Evolutionary conservation across 495 filamentous ascomycete genomes (phyloP), one percentile per base, ranked within the genome.

Genomic region (Schizothecium vesticola): DNA sequence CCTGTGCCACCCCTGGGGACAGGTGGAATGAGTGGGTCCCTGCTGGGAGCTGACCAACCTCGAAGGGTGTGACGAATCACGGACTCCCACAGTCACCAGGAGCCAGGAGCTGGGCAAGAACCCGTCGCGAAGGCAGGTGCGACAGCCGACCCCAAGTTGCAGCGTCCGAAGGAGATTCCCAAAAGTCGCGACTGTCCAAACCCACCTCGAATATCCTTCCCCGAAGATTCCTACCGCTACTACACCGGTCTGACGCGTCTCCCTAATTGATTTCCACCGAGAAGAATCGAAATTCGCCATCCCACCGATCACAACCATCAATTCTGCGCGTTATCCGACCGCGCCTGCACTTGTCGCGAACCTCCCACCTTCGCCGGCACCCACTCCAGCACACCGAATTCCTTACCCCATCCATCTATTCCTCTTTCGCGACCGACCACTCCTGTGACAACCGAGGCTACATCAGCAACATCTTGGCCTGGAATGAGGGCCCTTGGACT

Each of bases 401-500:
- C 61, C 55, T 63, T 33, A 3, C 31, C 19, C 16, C 60, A 25
- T 21, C 36, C 24, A 29, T 62, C 28, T 7, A 1, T 3, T 16
- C 22, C 10, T 23, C 64, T 16, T 29, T 21, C 19, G 23, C 58
- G 28, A 19, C 31, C 31, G 12, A 21, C 43, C 23, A 5, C 33
- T 43, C 2, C 28, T 19, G 26, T 19, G 29, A 55, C 6, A 8
- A 22, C 59, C 22, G 56, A 64, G n/a, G 13, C 66, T n/a, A 12
- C 43, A 33, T 19, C 7, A 51, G 12, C 55, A 13, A 57, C 21
- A 43, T 23, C 68, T 74, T 58, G 71, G 67, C 67, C 58, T 11
- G 71, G 73, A 56, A 76, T 76, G 74, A 75, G 9, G 28, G 19
- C 31, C 56, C n/a, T 56, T 28, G 23, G 43, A 29, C 8, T 28